Evolutionary conservation across 2,329 filamentous ascomycete species (phyloP).

Genomic region (Penicillium vulpinum): DNA sequence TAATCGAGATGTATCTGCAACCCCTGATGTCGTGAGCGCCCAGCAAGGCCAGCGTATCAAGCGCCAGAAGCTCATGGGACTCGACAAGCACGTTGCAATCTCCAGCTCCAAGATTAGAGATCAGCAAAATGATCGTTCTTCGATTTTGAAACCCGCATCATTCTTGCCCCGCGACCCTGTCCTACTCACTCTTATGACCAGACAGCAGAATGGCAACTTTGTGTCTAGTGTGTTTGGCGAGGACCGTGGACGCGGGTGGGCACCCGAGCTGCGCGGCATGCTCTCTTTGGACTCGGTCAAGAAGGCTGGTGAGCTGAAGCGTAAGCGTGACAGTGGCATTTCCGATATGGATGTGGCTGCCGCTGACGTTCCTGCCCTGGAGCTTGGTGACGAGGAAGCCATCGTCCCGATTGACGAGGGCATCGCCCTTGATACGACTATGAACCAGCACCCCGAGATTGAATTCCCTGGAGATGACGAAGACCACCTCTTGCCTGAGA

Average conservation of each 20-base stretch:
- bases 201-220: conserved; percentile 89
- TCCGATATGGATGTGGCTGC: conserved; percentile 73
- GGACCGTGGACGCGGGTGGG: conserved; percentile 76
- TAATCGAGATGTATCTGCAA: conserved; percentile 18
- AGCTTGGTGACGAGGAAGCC: conserved; percentile 67
- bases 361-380: conserved; percentile 61
- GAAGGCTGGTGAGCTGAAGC: conserved; percentile 77
- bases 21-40: conserved; percentile 54
- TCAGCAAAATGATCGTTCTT: conserved; percentile 80
- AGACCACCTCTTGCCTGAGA: conserved; percentile 42
- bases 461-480: conserved; percentile 65
- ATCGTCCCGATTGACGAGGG: conserved; percentile 50
- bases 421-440: conserved; percentile 50
- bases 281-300: conserved; percentile 82
- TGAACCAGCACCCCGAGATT: conserved; percentile 59
- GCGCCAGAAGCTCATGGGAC: conserved; percentile 76
- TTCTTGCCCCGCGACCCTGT: conserved; percentile 87
- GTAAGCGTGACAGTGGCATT: conserved; percentile 87
- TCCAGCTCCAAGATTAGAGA: conserved; percentile 76
- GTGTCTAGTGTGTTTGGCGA: conserved; percentile 84
- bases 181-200: conserved; percentile 81
- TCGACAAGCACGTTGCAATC: conserved; percentile 79
- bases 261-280: conserved; percentile 87
- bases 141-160: conserved; percentile 77
- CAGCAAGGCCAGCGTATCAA: conserved; percentile 72